Evolutionary conservation across 805 yeast genomes (phyloP).

Genomic region (Sugiyamaella smithiae): DNA sequence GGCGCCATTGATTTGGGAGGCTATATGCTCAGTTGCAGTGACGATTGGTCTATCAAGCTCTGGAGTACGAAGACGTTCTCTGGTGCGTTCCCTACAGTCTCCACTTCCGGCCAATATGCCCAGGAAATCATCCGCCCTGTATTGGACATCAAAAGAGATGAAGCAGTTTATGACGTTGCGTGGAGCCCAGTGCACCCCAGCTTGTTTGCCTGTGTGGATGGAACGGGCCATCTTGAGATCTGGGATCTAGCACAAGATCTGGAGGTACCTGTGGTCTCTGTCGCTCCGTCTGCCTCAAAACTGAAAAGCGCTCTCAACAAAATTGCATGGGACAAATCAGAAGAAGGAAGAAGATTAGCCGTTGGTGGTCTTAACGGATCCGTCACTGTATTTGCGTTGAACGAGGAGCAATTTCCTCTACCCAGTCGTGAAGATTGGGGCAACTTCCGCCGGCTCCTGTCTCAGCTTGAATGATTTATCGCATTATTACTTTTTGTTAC

Average conservation of each 20-base stretch:
- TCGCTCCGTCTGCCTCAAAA: slow-evolving; percentile 16
- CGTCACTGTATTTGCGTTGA: slow-evolving; percentile 32
- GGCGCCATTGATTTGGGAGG: slow-evolving; percentile 29
- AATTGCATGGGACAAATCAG: slow-evolving; percentile 32
- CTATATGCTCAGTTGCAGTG: slow-evolving; percentile 32
- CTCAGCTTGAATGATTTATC: slow-evolving; percentile 3
- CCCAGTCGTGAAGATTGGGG: slow-evolving; percentile 20
- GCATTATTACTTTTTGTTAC: neutral
- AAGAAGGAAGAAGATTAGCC: slow-evolving; percentile 27
- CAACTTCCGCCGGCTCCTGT: slow-evolving; percentile 10
- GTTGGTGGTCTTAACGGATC: slow-evolving; percentile 36
- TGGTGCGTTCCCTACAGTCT: slow-evolving; percentile 3
- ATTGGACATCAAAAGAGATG: slow-evolving; percentile 28
- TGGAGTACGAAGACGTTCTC: slow-evolving; percentile 29
- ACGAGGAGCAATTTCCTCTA: slow-evolving; percentile 7
- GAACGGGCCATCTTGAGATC: slow-evolving; percentile 35
- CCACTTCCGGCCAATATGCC: slow-evolving; percentile 4
- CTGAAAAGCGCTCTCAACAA: slow-evolving; percentile 29
- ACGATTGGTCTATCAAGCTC: slow-evolving; percentile 39
- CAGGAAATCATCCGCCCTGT: slow-evolving; percentile 23
- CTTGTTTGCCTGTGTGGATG: slow-evolving; percentile 37
- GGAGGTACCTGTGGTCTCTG: slow-evolving; percentile 30
- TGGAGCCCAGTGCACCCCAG: slow-evolving; percentile 38
- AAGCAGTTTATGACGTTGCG: slow-evolving; percentile 35
- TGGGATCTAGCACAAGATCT: slow-evolving; percentile 38